Evolutionary conservation across 176 grass and related monocot species (phyloP), one percentile per base, ranked within the genome.

Genomic region (Thinopyrum elongatum): DNA sequence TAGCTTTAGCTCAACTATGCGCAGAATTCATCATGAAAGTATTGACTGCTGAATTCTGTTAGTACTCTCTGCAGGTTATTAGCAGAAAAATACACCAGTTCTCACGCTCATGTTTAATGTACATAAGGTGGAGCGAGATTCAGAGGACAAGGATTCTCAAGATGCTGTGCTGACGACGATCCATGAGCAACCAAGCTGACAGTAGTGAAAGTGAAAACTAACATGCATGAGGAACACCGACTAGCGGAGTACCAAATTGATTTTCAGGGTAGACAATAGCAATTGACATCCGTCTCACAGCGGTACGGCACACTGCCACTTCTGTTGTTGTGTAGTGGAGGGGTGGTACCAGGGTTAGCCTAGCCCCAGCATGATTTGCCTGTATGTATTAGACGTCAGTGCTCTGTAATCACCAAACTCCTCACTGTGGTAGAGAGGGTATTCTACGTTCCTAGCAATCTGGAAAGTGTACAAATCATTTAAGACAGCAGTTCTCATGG

Each of bases 21-120:
- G 4, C 31, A 8, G 0, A 65, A 74, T 75, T 70, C 10, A 39
- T 35, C 8, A 12, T 15, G 39, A 64, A 78, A 55, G 35, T 82
- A 83, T 30, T 39, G 66, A 86, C 10, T 77, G 15, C 8, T 69
- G 63, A 79, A 44, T 79, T 86, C 55, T 41, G 53, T 83, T 79
- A 9, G 57, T 65, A 79, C 41, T 74, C 21, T 70, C 15, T 83
- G 84, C 80, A 90, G 84, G 66, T 65, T 19, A 80, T 81, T 76
- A 60, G 27, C 57, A 79, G 17, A 76, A 11, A 70, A 42, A 55
- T 49, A 17, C 62, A 72, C 55, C 15, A 26, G 25, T 58, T 82
- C 49, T 57, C 59, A 3, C 17, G 36, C 26, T 63, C 30, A 61
- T 73, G 55, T 25, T 23, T 21, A 31, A 14, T 82, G 86, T 59